A percentile compares a stretch with the other conserved stretches of the same genome.
phyloP scores from a whole-genome alignment of 2,329 filamentous ascomycete species.

The Apiospora kogelbergensis region DNA sequence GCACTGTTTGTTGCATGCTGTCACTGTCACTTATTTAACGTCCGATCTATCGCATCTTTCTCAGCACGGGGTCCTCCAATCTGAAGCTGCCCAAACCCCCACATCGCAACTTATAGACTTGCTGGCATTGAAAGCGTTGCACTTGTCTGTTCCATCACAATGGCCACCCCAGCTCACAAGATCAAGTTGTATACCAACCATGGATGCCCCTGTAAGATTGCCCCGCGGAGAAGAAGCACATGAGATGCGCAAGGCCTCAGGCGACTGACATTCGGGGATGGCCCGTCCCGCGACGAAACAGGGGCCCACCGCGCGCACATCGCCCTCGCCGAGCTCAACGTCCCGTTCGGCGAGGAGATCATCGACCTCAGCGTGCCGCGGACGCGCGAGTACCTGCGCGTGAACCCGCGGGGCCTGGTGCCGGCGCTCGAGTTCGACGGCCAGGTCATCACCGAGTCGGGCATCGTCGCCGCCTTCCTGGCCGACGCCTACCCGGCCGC shows the following conservation, averaged over 20 bases:
- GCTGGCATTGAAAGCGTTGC: background rate
- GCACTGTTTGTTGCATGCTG: background rate
- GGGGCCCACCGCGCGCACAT: constrained; percentile 17
- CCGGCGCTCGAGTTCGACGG: constrained; percentile 12
- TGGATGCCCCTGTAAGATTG: constrained; percentile 14
- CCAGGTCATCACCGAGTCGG: constrained; percentile 15
- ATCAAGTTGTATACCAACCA: constrained; percentile 17
- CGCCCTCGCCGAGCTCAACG: constrained; percentile 13
- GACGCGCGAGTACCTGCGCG: constrained; percentile 12
- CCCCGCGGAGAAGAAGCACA: background rate
- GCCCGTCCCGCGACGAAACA: background rate
- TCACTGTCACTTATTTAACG: background rate
- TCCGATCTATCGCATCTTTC: background rate
- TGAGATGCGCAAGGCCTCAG: background rate
- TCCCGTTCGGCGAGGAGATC: constrained; percentile 15
- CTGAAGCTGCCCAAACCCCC: background rate
- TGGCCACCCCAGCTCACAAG: constrained; percentile 10
- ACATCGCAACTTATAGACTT: background rate
- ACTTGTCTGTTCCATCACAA: background rate
- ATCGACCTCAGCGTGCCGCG: constrained; percentile 13
- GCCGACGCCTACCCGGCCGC: constrained; percentile 11
- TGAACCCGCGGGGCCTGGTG: constrained; percentile 16
- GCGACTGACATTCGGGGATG: background rate
- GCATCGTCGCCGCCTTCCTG: constrained; percentile 14
- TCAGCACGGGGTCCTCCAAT: background rate